These are phyloP conservation scores for Quercus engelmannii DNA, from an alignment of 306 rosid genomes.

Conservation along the genomic window DNA sequence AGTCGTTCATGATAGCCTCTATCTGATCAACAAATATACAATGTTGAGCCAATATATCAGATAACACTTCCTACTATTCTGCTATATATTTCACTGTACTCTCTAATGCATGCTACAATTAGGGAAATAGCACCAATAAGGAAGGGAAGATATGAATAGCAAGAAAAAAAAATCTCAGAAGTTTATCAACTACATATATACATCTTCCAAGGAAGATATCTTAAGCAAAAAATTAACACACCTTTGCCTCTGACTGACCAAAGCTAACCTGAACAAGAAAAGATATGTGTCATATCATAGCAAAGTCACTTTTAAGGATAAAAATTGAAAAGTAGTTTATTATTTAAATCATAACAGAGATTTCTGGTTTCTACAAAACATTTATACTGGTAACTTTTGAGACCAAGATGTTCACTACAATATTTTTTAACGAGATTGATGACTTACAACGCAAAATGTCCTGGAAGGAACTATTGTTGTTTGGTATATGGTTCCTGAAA, in stretches of 20 bases:
- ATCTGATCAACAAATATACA: conserved; percentile 54
- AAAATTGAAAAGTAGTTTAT: neutral
- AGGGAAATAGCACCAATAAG: conserved; percentile 7
- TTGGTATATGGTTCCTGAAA: conserved; percentile 89
- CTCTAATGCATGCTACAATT: neutral
- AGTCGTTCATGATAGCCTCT: conserved; percentile 93
- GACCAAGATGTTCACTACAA: conserved; percentile 26
- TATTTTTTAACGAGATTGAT: conserved; percentile 25
- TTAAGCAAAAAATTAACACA: conserved; percentile 25
- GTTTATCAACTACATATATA: neutral
- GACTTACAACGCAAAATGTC: conserved; percentile 88
- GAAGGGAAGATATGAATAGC: neutral
- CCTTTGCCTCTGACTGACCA: conserved; percentile 97
- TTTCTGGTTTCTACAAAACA: conserved; percentile 1
- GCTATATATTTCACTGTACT: neutral
- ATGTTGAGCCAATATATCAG: conserved; percentile 1
- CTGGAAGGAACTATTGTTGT: conserved; percentile 87
- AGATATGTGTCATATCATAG: conserved; percentile 15
- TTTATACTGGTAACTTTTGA: conserved; percentile 15
- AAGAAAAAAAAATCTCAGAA: neutral
- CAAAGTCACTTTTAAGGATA: conserved; percentile 14
- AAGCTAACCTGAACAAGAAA: conserved; percentile 77
- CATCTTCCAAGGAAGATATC: conserved; percentile 11
- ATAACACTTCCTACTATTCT: neutral
- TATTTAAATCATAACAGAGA: conserved; percentile 10